Evolutionary conservation across 805 yeast genomes (phyloP), one percentile per base, ranked within the genome.

Genomic region (Kazachstania kunashirensis): DNA sequence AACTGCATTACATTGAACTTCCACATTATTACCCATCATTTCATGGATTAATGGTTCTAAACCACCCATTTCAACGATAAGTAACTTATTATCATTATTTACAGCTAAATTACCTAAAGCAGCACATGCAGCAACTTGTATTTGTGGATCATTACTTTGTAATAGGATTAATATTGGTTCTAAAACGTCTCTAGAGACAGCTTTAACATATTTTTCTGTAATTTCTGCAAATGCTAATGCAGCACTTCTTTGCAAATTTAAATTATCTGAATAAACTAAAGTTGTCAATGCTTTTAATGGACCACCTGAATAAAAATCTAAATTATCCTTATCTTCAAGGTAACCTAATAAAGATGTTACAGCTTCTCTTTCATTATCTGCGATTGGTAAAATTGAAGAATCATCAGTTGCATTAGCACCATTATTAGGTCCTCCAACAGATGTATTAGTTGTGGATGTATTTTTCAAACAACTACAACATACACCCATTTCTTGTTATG

Each of bases 91-190:
- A 43, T 84, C 96, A 53, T 86, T 88, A 63, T 92, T 86, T 23
- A 92, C 98, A 2, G 99, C 99, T 52, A 92, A 67, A 52, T 92
- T 92, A n/a, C 98, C 98, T 48, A 92, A 67, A 2, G 98, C 97
- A 5, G 97, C 98, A 62, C 97, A 89, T 0, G 98, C 96, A 6
- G 98, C 98, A 37, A 97, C 73, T 64, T 92, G 97, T 25, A 92
- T 95, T 63, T 92, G 98, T 39, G 88, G 74, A 59, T 92, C 98
- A 14, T 80, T 69, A 43, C 83, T 75, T 59, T 89, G 95, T 46
- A 92, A 67, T 34, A 92, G 69, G 33, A 85, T 83, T 42, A 92
- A 68, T 29, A 92, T 88, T 34, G 97, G 98, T 59, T 92, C 96
- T 47, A 92, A 67, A 3, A 89, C 96, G 47, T 85, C 94, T 40